Conservation (phyloP, 768 basidiomycete genomes). For the Hydnomerulius pinastri region DNA sequence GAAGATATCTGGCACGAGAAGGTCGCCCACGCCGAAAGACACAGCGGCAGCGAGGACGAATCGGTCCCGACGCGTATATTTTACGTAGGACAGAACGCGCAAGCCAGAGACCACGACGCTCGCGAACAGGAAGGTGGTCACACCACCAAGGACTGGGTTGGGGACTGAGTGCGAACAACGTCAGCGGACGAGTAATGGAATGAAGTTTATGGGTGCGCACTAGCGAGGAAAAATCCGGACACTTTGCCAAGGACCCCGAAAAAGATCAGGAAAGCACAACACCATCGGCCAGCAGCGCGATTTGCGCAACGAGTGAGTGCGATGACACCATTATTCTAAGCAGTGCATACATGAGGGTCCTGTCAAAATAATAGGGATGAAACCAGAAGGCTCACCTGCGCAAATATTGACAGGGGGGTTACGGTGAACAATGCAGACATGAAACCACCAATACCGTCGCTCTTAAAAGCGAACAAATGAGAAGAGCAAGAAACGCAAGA, state of each 20-base stretch:
- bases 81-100: slow-evolving; percentile 62
- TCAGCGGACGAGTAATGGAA: not conserved
- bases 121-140: slow-evolving; percentile 86
- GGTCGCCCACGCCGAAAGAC: slow-evolving; percentile 69
- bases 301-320: slow-evolving; percentile 85
- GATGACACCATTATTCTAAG: slow-evolving; percentile 80
- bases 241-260: slow-evolving; percentile 83
- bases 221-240: slow-evolving; percentile 81
- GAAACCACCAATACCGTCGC: slow-evolving; percentile 82
- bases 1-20: slow-evolving; percentile 66
- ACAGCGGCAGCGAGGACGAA: slow-evolving; percentile 72
- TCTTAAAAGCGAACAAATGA: slow-evolving; percentile 32
- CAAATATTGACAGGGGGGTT: slow-evolving; percentile 77
- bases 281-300: slow-evolving; percentile 75
- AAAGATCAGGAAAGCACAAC: slow-evolving; percentile 75
- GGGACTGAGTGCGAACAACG: slow-evolving; percentile 47
- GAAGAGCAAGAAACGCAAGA: not conserved
- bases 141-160: slow-evolving; percentile 78
- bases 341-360: not conserved
- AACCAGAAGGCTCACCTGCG: slow-evolving; percentile 42
- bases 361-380: not conserved
- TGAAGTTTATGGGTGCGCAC: slow-evolving; percentile 30
- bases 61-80: slow-evolving; percentile 64
- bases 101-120: slow-evolving; percentile 71
- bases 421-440: slow-evolving; percentile 81